phyloP scores from a whole-genome alignment of 2,329 filamentous ascomycete genomes.

The Xylariomycetidae sp. region DNA sequence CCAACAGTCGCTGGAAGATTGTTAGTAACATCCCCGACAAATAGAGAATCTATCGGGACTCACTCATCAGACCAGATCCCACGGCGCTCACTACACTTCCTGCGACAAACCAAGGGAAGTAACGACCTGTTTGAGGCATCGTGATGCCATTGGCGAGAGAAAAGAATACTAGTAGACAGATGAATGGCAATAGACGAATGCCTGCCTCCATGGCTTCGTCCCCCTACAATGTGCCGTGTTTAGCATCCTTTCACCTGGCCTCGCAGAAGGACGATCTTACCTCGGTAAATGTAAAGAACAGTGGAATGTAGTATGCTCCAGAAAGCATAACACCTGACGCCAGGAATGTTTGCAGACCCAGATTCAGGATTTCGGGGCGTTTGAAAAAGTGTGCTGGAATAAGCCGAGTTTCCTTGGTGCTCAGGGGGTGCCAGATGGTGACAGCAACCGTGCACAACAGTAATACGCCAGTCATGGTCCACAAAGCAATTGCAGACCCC shows the following conservation, averaged over 20 bases:
- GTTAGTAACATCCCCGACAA: too few relatives aligned
- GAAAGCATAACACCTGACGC: conserved; percentile 13
- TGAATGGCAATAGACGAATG: conserved; percentile 34
- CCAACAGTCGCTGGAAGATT: conserved; percentile 25
- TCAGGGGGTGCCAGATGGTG: conserved; percentile 35
- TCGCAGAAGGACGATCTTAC: neutral
- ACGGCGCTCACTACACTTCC: conserved; percentile 27
- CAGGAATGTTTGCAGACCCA: conserved; percentile 15
- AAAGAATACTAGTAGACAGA: conserved; percentile 30
- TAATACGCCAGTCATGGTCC: conserved; percentile 36
- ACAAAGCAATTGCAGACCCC: conserved; percentile 38
- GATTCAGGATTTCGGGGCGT: conserved; percentile 9
- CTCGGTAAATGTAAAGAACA: conserved; percentile 43
- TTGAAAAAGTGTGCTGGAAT: conserved; percentile 38
- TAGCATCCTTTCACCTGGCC: too few relatives aligned
- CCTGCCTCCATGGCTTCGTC: conserved; percentile 33
- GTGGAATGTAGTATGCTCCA: conserved; percentile 40
- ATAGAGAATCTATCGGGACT: too few relatives aligned
- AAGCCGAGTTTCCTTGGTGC: conserved; percentile 27
- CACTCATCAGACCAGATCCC: conserved; percentile 30
- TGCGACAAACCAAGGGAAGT: conserved; percentile 33
- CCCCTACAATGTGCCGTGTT: too few relatives aligned
- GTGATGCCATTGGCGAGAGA: conserved; percentile 31
- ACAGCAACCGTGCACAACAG: conserved; percentile 23
- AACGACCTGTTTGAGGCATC: conserved; percentile 30